Conservation (phyloP, 352 stramenopile species). For the Phytopythium cucurbitacearum region DNA sequence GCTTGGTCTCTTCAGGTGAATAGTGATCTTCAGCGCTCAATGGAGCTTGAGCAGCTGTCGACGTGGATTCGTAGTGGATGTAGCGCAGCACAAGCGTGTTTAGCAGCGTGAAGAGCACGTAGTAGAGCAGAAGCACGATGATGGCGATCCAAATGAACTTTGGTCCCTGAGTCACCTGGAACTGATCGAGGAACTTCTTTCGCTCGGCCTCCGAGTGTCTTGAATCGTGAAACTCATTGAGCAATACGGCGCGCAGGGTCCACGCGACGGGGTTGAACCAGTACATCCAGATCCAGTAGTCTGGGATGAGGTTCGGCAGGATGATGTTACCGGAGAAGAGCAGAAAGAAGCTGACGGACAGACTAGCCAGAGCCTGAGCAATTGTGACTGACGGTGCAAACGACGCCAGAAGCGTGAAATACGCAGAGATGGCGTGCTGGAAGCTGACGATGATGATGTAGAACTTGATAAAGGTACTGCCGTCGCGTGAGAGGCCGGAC, state of each 20-base stretch:
- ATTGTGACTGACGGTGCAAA: constrained; percentile 29
- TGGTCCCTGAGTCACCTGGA: constrained; percentile 11
- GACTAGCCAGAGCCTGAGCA: constrained; percentile 17
- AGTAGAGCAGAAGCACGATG: constrained; percentile 29
- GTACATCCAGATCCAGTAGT: constrained; percentile 81
- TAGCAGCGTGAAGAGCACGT: constrained; percentile 32
- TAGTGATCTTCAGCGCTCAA: constrained; percentile 1
- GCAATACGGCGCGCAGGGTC: constrained; percentile 24
- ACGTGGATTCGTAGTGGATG: constrained; percentile 26
- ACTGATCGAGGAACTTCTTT: constrained; percentile 1
- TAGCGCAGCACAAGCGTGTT: constrained; percentile 34
- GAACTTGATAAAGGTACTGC: constrained; percentile 50
- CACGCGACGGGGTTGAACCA: constrained; percentile 47
- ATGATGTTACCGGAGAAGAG: constrained; percentile 78
- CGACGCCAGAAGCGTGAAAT: constrained; percentile 30
- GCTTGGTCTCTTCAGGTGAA: constrained; percentile 5
- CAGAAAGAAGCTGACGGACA: constrained; percentile 40
- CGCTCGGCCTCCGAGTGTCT: constrained; percentile 8
- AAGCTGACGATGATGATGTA: constrained; percentile 67
- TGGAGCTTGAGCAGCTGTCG: constrained; percentile 2
- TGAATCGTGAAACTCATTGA: constrained; percentile 24
- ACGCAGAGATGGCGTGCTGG: constrained; percentile 33
- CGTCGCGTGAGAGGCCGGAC: constrained; percentile 54
- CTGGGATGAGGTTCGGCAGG: constrained; percentile 49
- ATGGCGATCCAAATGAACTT: constrained; percentile 36